Percentiles rank a stretch among this genome's conserved stretches.
These are phyloP conservation scores for Stenocarpella maydis DNA, from an alignment of 2,329 filamentous ascomycete species.

Conservation along the genomic window DNA sequence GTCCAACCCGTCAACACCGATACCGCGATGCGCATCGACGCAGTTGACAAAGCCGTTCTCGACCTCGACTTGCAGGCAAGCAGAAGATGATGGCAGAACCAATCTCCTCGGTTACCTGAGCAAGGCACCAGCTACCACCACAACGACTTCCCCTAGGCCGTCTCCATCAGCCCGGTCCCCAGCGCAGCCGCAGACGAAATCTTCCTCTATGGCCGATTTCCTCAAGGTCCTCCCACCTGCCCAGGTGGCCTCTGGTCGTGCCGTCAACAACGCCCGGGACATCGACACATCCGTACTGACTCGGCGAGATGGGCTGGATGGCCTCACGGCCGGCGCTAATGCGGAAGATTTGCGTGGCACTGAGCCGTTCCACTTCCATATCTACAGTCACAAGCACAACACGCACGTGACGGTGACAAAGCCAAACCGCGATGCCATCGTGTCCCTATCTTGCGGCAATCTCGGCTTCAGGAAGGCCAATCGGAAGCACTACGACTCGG, in stretches of 20 bases:
- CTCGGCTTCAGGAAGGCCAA: slow-evolving; percentile 89
- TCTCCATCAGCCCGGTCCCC: not conserved
- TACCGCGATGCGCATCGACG: slow-evolving; percentile 29
- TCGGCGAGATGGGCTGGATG: slow-evolving; percentile 14
- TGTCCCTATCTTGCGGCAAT: slow-evolving; percentile 84
- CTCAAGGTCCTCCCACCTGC: slow-evolving; percentile 17
- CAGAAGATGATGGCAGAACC: slow-evolving; percentile 19
- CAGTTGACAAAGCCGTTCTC: slow-evolving; percentile 32
- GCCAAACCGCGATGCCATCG: slow-evolving; percentile 79
- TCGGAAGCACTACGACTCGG: slow-evolving; percentile 86
- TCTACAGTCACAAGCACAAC: slow-evolving; percentile 92
- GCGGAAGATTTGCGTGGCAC: slow-evolving; percentile 47
- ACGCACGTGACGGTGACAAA: slow-evolving; percentile 90
- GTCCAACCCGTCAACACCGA: slow-evolving; percentile 15
- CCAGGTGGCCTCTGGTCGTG: slow-evolving; percentile 31
- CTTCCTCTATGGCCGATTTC: slow-evolving; percentile 11
- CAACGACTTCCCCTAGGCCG: slow-evolving; percentile 16
- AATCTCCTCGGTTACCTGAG: slow-evolving; percentile 26
- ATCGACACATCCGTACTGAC: slow-evolving; percentile 34
- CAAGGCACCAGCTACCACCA: not conserved
- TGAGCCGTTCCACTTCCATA: slow-evolving; percentile 84
- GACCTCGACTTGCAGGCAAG: slow-evolving; percentile 28
- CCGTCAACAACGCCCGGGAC: slow-evolving; percentile 29
- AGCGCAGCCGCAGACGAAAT: slow-evolving; percentile 2
- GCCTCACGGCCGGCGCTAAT: slow-evolving; percentile 27